These are phyloP conservation scores for Periconia sp. DNA, from an alignment of 2,329 filamentous ascomycete species.

Conservation along the genomic window DNA sequence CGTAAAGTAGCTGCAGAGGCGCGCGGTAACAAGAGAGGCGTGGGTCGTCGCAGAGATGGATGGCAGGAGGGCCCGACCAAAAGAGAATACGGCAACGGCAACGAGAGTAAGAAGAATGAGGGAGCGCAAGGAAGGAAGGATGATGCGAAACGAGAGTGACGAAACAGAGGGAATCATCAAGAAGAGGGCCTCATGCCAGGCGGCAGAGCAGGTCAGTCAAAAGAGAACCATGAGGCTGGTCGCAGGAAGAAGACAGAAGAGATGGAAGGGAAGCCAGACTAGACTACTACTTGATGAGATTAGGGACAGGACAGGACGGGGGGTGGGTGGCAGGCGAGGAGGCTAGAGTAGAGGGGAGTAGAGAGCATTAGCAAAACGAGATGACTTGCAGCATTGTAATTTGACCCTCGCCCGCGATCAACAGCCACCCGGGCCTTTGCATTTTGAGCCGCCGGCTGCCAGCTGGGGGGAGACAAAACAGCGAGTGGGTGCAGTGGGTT, in stretches of 20 bases:
- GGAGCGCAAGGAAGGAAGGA: neutral
- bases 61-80: conserved; percentile 3
- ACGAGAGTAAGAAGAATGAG: conserved; percentile 24
- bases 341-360: conserved; percentile 4
- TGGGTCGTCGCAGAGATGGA: conserved; percentile 27
- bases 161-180: conserved; percentile 31
- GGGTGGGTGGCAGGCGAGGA: neutral
- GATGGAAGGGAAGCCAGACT: conserved; percentile 2
- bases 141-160: conserved; percentile 32
- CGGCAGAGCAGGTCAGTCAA: conserved; percentile 23
- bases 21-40: conserved; percentile 28
- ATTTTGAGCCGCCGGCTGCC: too few species aligned
- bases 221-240: conserved; percentile 28
- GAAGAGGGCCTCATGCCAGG: conserved; percentile 34
- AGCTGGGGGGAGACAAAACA: too few species aligned
- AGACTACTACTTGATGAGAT: conserved; percentile 8
- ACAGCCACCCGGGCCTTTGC: neutral
- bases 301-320: conserved; percentile 9
- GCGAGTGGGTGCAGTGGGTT: too few species aligned
- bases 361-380: conserved; percentile 10
- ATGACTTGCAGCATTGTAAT: conserved; percentile 15
- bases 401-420: conserved; percentile 7
- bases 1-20: conserved; percentile 33
- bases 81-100: conserved; percentile 19
- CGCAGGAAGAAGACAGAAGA: conserved; percentile 17